A percentile compares a stretch with the other conserved stretches of the same genome.
These are phyloP conservation scores for Keqinozyma sinolaborantium DNA, from an alignment of 1,139 yeast genomes.

Conservation along the genomic window DNA sequence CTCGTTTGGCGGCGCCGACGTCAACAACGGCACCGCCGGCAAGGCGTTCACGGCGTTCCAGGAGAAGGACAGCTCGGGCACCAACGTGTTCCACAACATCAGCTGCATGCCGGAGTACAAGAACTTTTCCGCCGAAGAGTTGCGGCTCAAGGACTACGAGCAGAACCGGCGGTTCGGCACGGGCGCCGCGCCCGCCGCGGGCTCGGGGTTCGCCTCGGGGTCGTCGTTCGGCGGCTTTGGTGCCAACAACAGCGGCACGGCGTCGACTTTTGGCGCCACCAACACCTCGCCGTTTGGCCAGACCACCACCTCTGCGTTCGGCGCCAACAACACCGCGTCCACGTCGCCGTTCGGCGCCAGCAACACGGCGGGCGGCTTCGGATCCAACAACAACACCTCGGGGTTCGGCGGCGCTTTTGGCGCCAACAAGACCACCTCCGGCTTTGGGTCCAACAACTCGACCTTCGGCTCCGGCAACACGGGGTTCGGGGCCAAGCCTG, in stretches of 20 bases:
- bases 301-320: slow-evolving; percentile 24
- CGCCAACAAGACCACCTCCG: slow-evolving; percentile 10
- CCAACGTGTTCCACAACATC: slow-evolving; percentile 68
- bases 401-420: slow-evolving; percentile 14
- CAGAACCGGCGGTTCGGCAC: slow-evolving; percentile 66
- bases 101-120: slow-evolving; percentile 88
- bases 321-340: slow-evolving; percentile 14
- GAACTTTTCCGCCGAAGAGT: slow-evolving; percentile 79
- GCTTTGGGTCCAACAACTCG: slow-evolving; percentile 16
- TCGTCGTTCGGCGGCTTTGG: slow-evolving; percentile 19
- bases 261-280: slow-evolving; percentile 16
- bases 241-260: slow-evolving; percentile 10
- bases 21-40: slow-evolving; percentile 67
- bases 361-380: slow-evolving; percentile 17
- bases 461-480: slow-evolving; percentile 7
- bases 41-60: slow-evolving; percentile 61
- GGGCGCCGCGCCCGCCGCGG: slow-evolving; percentile 18
- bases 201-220: slow-evolving; percentile 32
- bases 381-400: slow-evolving; percentile 16
- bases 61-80: slow-evolving; percentile 68
- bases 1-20: slow-evolving; percentile 24
- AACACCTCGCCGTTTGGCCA: slow-evolving; percentile 14
- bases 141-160: slow-evolving; percentile 84
- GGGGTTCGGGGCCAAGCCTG: slow-evolving; percentile 20
- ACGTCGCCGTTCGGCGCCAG: slow-evolving; percentile 11